Conservation (phyloP, 148 eudicot species). For the Linanthus parryae region DNA sequence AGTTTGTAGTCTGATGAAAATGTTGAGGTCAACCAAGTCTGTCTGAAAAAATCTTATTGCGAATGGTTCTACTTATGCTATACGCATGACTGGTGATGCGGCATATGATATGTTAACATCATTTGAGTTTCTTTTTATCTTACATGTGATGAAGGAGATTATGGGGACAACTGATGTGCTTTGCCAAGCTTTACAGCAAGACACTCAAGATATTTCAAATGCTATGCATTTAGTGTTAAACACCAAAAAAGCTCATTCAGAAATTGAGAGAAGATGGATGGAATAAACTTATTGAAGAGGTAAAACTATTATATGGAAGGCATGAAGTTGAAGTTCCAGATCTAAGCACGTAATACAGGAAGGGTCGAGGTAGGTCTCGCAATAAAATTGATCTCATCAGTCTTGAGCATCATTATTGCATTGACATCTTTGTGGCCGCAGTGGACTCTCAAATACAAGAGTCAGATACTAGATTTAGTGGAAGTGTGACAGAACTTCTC, state of each 20-base stretch:
- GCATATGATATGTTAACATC: background rate
- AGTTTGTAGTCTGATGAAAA: background rate
- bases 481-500: background rate
- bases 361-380: background rate
- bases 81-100: background rate
- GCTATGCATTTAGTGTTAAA: slow-evolving; percentile 1
- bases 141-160: slow-evolving; percentile 3
- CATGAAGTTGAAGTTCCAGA: background rate
- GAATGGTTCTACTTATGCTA: background rate
- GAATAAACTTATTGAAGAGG: background rate
- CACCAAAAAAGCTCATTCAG: background rate
- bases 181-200: slow-evolving; percentile 8
- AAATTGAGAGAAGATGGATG: background rate
- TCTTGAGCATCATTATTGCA: no score
- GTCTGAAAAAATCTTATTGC: background rate
- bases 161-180: slow-evolving; percentile 6
- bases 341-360: background rate
- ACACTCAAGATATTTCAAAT: slow-evolving; percentile 11
- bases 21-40: background rate
- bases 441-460: background rate
- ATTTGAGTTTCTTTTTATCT: slow-evolving; percentile 7
- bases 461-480: background rate
- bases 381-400: background rate
- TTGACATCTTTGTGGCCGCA: background rate
- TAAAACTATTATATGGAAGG: background rate